Base-by-base conservation (phyloP, 2,329 filamentous ascomycete species). In the Arthroderma uncinatum region DNA sequence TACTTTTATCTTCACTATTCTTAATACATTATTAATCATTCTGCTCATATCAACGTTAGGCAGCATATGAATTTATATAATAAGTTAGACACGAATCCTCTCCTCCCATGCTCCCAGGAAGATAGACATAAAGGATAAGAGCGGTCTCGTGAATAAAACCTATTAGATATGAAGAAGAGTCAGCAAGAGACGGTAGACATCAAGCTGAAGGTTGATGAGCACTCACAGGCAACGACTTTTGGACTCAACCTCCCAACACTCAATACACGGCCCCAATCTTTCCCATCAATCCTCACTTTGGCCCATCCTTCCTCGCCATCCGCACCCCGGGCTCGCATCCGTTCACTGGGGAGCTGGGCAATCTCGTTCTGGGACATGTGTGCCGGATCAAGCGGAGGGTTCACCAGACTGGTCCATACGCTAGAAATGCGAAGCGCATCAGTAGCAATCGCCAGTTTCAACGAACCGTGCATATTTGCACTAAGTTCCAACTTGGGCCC, bases 251-350 rank as follows among this genome's bases (percentile, higher is more conserved):
- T 79, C 1, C 92, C 92, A 10, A 97, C 91, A 70, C 89, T 94
- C 63, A 98, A 77, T n/a, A 97, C 92, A 63, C 82, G 83, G 33
- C 89, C 89, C 92, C 93, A 97, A 69, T 98, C 93, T 69, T 84
- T 86, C 34, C 90, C 93, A 72, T 97, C 93, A 23, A 97, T 90
- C 55, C 88, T 80, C 36, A 97, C 92, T 23, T 82, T 89, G 0
- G 90, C 89, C 89, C 92, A 97, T 48, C 83, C 84, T 60, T 89
- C 84, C 12, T 90, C 87, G 12, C 87, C 88, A 19, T 82, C 84
- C 55, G 84, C 79, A 4, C 78, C 78, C 0, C 81, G 64, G 54
- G 73, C 81, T 63, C 82, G 83, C 78, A 94, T 92, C 59, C 78
- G 79, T 54, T 89, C 89, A 69, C 85, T 91, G 0, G 91, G 90